Evolutionary conservation across 495 filamentous ascomycete genomes (phyloP), one percentile per base, ranked within the genome.

Genomic region (Apiosordaria backusii): DNA sequence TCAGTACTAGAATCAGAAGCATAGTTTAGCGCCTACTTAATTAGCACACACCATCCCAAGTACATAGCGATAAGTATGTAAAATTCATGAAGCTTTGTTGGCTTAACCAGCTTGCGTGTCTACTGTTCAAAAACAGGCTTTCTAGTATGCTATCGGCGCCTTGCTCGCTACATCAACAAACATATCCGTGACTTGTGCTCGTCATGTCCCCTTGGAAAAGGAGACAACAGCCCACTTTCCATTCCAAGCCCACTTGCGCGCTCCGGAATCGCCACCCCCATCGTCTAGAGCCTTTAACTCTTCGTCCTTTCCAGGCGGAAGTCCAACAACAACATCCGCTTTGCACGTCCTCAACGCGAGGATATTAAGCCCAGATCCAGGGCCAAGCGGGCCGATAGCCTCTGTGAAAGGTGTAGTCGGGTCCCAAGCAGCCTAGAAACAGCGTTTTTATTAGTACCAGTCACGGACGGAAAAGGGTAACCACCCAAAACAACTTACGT

Each of bases 221-320:
- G 92, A 93, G 15, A 95, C 88, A 40, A 98, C 92, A 3, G 94
- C 95, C 92, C 92, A 98, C 78, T 97, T 98, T 9, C 95, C 95
- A 74, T 85, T 91, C 94, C 93, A 98, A 1, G 93, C 95, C 95
- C 95, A 99, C 76, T 94, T 93, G 66, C 95, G 85, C 21, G 86
- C 84, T 18, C 89, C 88, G 15, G 80, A 82, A 65, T 90, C 87
- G 6, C 85, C 89, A 9, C 87, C 89, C 1, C 89, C 92, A 16
- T 82, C 87, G 55, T 91, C 88, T 69, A 75, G 83, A 4, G 81
- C 79, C 67, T 84, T 86, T 57, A 99, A 78, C 75, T 85, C 83
- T 79, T 97, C 93, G 75, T 99, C 94, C 70, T 85, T 79, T 5
- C 93, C 93, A 5, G 86, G 79, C 21, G 84, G 83, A n/a, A 97